phyloP scores from a whole-genome alignment of 1,139 yeast genomes.

The Kazachstania sp. region DNA sequence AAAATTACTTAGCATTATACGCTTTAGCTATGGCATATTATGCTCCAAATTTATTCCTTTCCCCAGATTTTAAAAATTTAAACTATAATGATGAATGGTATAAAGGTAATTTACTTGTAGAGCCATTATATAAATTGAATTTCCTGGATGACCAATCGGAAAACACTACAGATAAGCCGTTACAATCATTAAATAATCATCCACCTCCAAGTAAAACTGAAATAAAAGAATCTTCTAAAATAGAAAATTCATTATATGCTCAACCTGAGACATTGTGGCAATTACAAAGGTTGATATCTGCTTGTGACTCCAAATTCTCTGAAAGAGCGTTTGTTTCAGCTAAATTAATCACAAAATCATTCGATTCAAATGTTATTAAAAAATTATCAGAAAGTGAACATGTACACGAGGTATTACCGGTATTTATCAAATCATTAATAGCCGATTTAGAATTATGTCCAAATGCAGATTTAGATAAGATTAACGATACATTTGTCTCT shows the following conservation, averaged over 20 bases:
- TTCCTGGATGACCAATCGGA: background rate
- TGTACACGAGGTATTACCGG: conserved; percentile 24
- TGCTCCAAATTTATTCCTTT: conserved; percentile 16
- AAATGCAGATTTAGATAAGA: conserved; percentile 6
- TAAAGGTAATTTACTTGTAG: conserved; percentile 7
- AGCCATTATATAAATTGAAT: conserved; percentile 4
- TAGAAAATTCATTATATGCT: conserved; percentile 2
- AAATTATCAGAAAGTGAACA: conserved; percentile 19
- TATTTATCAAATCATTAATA: conserved; percentile 22
- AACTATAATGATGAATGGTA: conserved; percentile 22
- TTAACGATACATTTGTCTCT: conserved; percentile 18
- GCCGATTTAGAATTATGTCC: conserved; percentile 19
- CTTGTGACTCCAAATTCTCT: conserved; percentile 15
- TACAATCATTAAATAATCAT: background rate
- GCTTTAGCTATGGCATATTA: conserved; percentile 20
- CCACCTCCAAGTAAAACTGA: background rate
- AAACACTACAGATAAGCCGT: conserved; percentile 1
- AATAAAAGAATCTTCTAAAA: background rate
- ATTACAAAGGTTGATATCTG: conserved; percentile 21
- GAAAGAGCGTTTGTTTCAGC: conserved; percentile 21
- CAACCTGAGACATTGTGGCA: conserved; percentile 25
- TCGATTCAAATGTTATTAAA: conserved; percentile 15
- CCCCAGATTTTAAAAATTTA: conserved; percentile 21
- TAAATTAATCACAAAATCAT: conserved; percentile 13
- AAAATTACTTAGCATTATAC: conserved; percentile 25